These are phyloP conservation scores for Backusella morwellensis DNA, from an alignment of 192 early-diverging fungal species.

Conservation along the genomic window DNA sequence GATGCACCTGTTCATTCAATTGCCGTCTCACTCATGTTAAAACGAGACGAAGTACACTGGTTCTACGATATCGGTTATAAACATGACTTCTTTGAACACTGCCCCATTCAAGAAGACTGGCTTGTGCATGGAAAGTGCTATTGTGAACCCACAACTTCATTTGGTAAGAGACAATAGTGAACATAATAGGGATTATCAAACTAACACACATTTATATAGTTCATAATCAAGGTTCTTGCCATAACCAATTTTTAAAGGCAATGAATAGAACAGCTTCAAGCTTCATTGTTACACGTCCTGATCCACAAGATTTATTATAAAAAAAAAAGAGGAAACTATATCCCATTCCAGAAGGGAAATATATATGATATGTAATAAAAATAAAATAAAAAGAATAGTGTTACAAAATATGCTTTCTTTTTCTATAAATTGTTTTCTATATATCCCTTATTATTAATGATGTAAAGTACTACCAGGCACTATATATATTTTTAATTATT, in stretches of 20 bases:
- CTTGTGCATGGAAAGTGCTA: conserved; percentile 45
- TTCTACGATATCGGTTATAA: conserved; percentile 74
- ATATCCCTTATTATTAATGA: not conserved
- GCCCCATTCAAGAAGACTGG: conserved; percentile 41
- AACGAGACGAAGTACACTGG: conserved; percentile 58
- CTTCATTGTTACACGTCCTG: conserved; percentile 17
- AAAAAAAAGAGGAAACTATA: not conserved
- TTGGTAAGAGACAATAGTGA: conserved; percentile 36
- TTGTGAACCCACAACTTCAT: conserved; percentile 45
- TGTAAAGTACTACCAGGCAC: not conserved
- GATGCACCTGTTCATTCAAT: conserved; percentile 74
- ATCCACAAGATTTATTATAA: conserved; percentile 9
- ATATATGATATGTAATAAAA: not conserved
- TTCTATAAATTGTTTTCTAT: not conserved
- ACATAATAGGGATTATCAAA: no score
- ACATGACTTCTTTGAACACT: conserved; percentile 40
- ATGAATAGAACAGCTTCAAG: conserved; percentile 9
- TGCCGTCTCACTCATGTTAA: conserved; percentile 54
- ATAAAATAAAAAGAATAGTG: not conserved
- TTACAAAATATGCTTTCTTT: not conserved
- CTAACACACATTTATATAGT: not conserved
- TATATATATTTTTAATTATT: not conserved
- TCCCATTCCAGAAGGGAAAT: not conserved
- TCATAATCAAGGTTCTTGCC: conserved; percentile 14
- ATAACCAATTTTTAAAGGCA: conserved; percentile 8